These are phyloP conservation scores for Raddia guianensis DNA, from an alignment of 176 grass and related monocot genomes.

Conservation along the genomic window DNA sequence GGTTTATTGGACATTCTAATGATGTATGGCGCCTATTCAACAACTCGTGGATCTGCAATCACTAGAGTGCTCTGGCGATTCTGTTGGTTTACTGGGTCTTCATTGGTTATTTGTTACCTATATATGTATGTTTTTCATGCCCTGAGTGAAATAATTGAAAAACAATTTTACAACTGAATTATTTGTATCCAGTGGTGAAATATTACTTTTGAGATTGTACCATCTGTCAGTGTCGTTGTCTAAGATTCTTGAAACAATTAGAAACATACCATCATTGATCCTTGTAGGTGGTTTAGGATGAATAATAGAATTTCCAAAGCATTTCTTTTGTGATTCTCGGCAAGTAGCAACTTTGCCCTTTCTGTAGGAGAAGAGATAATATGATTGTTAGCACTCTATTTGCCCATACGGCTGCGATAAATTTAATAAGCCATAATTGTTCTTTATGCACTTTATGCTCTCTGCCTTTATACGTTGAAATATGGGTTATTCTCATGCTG, in stretches of 20 bases:
- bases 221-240: neutral
- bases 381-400: neutral
- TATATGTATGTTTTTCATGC: constrained; percentile 66
- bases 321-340: neutral
- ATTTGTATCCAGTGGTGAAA: constrained; percentile 5
- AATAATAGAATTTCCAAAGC: neutral
- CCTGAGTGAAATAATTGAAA: neutral
- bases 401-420: neutral
- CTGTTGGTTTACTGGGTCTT: constrained; percentile 72
- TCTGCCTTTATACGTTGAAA: neutral
- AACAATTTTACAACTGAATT: neutral
- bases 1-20: constrained; percentile 87
- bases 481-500: constrained; percentile 12
- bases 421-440: neutral
- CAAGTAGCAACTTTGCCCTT: neutral
- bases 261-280: neutral
- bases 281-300: neutral
- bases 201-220: constrained; percentile 15
- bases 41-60: constrained; percentile 82
- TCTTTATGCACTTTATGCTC: neutral
- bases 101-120: constrained; percentile 74
- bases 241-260: neutral
- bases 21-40: constrained; percentile 99
- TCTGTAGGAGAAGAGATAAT: constrained; percentile 20
- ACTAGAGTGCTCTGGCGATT: constrained; percentile 77